Evolutionary conservation across 148 eudicot genomes (phyloP).

Genomic region (Chenopodium suecicum): DNA sequence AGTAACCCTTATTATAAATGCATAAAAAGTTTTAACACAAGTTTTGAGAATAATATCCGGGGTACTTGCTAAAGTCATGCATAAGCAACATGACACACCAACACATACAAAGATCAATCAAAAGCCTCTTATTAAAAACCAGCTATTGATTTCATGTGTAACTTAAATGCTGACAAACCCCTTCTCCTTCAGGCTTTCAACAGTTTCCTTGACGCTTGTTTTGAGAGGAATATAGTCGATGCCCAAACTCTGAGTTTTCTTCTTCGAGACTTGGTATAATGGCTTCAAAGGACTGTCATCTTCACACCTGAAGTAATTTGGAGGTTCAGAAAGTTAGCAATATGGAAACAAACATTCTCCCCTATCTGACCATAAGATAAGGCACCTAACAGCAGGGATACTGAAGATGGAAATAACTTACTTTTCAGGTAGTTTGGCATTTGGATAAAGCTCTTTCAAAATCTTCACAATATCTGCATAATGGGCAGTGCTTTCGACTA

Average conservation of each 20-base stretch:
- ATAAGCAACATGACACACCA: too few species aligned
- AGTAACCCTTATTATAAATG: too few species aligned
- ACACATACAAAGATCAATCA: too few species aligned
- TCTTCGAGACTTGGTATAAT: slow-evolving; percentile 46
- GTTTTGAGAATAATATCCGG: too few species aligned
- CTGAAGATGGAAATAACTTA: slow-evolving; percentile 13
- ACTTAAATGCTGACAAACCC: slow-evolving; percentile 32
- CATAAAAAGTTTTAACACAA: too few species aligned
- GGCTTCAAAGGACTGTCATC: slow-evolving; percentile 56
- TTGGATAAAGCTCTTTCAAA: slow-evolving; percentile 33
- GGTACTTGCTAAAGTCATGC: too few species aligned
- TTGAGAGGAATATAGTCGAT: slow-evolving; percentile 51
- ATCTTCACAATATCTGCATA: slow-evolving; percentile 27
- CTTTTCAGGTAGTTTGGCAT: slow-evolving; percentile 29
- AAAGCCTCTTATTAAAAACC: background rate
- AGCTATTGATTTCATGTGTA: background rate
- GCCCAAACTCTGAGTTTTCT: slow-evolving; percentile 45
- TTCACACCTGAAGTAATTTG: slow-evolving; percentile 45
- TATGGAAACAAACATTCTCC: background rate
- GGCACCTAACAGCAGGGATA: background rate
- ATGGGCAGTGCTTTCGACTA: slow-evolving; percentile 29
- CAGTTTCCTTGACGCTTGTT: slow-evolving; percentile 60
- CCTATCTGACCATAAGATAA: background rate
- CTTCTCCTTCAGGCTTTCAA: slow-evolving; percentile 72
- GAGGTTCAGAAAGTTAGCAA: background rate